A percentile compares a stretch with the other conserved stretches of the same genome.
These are phyloP conservation scores for Scedosporium dehoogii DNA, from an alignment of 2,329 filamentous ascomycete genomes.

Conservation along the genomic window DNA sequence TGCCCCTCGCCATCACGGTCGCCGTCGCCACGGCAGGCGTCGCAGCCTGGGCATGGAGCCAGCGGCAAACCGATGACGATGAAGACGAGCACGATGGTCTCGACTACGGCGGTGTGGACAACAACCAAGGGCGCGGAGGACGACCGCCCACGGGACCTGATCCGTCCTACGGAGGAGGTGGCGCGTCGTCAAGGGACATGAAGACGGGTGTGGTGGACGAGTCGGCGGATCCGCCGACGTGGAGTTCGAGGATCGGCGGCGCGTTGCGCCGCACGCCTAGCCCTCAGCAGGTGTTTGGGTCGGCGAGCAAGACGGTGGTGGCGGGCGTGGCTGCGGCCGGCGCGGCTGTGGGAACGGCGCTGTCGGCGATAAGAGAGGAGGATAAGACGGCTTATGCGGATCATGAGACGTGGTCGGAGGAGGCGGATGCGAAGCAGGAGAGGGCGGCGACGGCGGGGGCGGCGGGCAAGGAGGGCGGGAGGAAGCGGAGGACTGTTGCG, in stretches of 20 bases:
- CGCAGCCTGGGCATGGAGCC: slow-evolving; percentile 90
- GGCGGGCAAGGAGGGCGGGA: neutral
- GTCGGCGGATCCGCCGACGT: slow-evolving; percentile 23
- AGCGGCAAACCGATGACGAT: slow-evolving; percentile 67
- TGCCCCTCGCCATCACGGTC: slow-evolving; percentile 77
- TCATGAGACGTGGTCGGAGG: slow-evolving; percentile 86
- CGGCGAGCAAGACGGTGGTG: slow-evolving; percentile 68
- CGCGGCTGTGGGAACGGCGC: slow-evolving; percentile 69
- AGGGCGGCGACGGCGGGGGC: slow-evolving; percentile 14
- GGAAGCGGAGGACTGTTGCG: slow-evolving; percentile 64
- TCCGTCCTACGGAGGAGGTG: neutral
- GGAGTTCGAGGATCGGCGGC: slow-evolving; percentile 70
- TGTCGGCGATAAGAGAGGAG: slow-evolving; percentile 77
- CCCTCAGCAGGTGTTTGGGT: slow-evolving; percentile 80
- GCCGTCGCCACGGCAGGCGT: slow-evolving; percentile 79
- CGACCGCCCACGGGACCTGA: slow-evolving; percentile 18
- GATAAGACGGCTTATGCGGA: slow-evolving; percentile 72
- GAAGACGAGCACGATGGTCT: slow-evolving; percentile 45
- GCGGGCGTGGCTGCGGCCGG: slow-evolving; percentile 77
- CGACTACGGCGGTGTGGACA: slow-evolving; percentile 37
- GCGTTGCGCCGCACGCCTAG: slow-evolving; percentile 74
- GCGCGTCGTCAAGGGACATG: neutral
- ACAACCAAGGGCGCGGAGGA: slow-evolving; percentile 24
- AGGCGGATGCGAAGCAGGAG: slow-evolving; percentile 60
- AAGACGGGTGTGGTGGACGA: slow-evolving; percentile 11